Conservation (phyloP, 2,329 filamentous ascomycete genomes). For the Aspergillus clavatus region DNA sequence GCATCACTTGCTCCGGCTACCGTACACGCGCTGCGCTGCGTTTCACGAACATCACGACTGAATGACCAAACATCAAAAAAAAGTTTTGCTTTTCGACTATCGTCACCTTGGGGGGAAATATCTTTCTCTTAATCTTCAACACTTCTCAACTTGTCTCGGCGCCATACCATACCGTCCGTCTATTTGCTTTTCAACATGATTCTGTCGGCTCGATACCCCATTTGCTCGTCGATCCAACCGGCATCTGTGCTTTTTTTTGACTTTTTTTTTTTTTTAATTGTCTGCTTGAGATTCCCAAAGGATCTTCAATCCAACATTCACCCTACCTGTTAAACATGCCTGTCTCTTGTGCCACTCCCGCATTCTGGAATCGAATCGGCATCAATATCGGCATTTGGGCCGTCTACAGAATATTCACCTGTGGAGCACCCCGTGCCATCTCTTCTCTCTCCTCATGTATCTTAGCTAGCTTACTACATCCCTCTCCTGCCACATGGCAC, state of each 20-base stretch:
- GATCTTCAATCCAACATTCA: not conserved
- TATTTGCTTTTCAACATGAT: not conserved
- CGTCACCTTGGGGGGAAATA: not conserved
- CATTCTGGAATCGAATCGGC: not conserved
- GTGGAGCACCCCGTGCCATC: too few relatives aligned
- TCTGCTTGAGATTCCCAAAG: not conserved
- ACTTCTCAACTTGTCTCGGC: not conserved
- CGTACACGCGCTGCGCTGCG: not conserved
- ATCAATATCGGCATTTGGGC: not conserved
- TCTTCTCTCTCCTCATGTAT: not conserved
- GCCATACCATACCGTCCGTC: not conserved
- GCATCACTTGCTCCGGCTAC: not conserved
- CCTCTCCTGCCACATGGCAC: too few relatives aligned
- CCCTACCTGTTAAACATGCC: too few relatives aligned
- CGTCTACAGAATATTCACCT: too few relatives aligned
- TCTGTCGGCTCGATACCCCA: not conserved
- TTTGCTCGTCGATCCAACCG: not conserved
- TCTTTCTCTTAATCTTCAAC: not conserved
- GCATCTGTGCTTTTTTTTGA: too few relatives aligned
- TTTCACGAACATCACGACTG: slow-evolving; percentile 20
- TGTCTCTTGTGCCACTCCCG: too few relatives aligned
- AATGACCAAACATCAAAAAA: not conserved
- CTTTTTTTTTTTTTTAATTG: too few relatives aligned
- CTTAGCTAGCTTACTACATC: too few relatives aligned
- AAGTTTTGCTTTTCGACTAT: not conserved